phyloP scores from a whole-genome alignment of 257 asterid genomes.

The Datura wrightii region DNA sequence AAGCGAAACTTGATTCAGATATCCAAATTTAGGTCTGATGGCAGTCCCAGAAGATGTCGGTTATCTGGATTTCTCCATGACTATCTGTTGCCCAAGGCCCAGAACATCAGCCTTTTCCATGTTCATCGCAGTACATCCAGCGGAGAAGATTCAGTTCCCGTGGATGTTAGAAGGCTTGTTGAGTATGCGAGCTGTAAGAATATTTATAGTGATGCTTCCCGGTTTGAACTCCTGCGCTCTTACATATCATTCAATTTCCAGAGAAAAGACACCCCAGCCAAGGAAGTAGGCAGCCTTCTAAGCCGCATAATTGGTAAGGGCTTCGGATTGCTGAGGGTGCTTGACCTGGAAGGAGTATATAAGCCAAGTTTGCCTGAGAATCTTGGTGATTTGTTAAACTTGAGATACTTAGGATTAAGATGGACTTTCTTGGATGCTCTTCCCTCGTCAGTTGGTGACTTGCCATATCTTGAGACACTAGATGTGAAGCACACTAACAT shows the following conservation, averaged over 20 bases:
- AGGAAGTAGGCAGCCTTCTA: constrained; percentile 42
- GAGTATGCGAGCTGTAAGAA: constrained; percentile 34
- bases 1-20: constrained; percentile 45
- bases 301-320: constrained; percentile 35
- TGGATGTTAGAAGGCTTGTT: constrained; percentile 40
- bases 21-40: constrained; percentile 46
- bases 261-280: constrained; percentile 44
- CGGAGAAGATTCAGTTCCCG: neutral
- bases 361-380: constrained; percentile 48
- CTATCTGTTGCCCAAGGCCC: constrained; percentile 36
- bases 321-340: constrained; percentile 46
- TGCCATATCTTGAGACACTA: constrained; percentile 41
- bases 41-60: constrained; percentile 45
- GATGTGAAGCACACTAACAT: constrained; percentile 49
- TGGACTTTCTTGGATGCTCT: constrained; percentile 53
- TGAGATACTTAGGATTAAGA: constrained; percentile 51
- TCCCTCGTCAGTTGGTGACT: constrained; percentile 42
- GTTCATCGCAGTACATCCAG: constrained; percentile 16
- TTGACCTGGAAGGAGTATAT: constrained; percentile 51
- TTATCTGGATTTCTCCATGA: constrained; percentile 42
- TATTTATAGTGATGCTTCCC: neutral
- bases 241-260: constrained; percentile 44
- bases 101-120: constrained; percentile 41
- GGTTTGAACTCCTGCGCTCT: constrained; percentile 33
- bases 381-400: constrained; percentile 42